These are phyloP conservation scores for Hemisphaericaspora lyxosophila DNA, from an alignment of 1,139 yeast genomes.

Conservation along the genomic window DNA sequence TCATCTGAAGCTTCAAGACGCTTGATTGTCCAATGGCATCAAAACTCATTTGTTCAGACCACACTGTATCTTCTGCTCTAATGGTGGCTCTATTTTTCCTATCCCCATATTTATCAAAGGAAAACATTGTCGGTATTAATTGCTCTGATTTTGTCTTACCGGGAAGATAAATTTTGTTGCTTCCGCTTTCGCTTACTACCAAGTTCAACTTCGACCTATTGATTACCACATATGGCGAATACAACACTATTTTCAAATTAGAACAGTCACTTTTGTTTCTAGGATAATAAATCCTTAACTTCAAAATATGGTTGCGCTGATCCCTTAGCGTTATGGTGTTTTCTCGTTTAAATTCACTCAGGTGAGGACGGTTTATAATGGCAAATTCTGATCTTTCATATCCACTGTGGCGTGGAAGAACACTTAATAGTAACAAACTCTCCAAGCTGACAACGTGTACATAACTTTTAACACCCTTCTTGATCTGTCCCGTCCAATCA, in stretches of 20 bases:
- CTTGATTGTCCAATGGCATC: conserved; percentile 87
- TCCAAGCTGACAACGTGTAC: conserved; percentile 81
- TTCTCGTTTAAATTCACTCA: conserved; percentile 60
- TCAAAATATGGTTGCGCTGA: conserved; percentile 36
- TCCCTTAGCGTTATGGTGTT: conserved; percentile 39
- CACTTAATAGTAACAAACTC: conserved; percentile 67
- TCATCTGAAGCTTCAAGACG: conserved; percentile 61
- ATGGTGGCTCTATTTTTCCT: conserved; percentile 70
- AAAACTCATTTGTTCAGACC: conserved; percentile 77
- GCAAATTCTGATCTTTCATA: conserved; percentile 78
- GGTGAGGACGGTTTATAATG: conserved; percentile 62
- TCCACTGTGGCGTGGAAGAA: conserved; percentile 66
- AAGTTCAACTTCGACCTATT: conserved; percentile 77
- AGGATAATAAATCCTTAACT: conserved; percentile 66
- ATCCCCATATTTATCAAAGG: conserved; percentile 63
- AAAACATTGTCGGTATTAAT: conserved; percentile 73
- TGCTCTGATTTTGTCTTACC: conserved; percentile 25
- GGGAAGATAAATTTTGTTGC: conserved; percentile 45
- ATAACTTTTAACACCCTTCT: conserved; percentile 64
- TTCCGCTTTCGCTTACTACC: conserved; percentile 52
- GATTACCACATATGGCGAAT: conserved; percentile 78
- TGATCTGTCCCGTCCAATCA: conserved; percentile 65
- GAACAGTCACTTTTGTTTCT: conserved; percentile 41
- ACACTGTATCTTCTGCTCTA: conserved; percentile 66
- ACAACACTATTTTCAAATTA: conserved; percentile 65